These are phyloP conservation scores for Amaranthus hypochondriacus DNA, from an alignment of 148 eudicot genomes.

Conservation along the genomic window DNA sequence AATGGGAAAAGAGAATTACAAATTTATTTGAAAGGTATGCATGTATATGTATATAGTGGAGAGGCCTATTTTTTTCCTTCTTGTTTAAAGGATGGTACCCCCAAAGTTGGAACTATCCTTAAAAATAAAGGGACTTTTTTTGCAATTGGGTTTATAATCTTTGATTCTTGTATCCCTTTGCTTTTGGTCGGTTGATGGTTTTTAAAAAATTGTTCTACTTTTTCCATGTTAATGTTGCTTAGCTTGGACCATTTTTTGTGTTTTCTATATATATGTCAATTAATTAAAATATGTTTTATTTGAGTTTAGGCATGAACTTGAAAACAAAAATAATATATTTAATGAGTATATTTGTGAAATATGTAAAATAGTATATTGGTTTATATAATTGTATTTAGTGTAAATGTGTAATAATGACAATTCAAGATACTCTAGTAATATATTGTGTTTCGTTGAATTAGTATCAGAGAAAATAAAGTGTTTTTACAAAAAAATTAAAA, in stretches of 20 bases:
- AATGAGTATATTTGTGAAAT: too few species aligned
- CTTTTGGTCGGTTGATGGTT: constrained; percentile 27
- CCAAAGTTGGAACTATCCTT: constrained; percentile 35
- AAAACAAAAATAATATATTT: background rate
- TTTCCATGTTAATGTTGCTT: background rate
- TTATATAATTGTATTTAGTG: too few species aligned
- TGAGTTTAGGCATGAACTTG: background rate
- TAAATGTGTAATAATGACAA: too few species aligned
- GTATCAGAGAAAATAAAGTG: background rate
- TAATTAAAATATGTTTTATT: background rate
- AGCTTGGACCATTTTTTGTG: background rate
- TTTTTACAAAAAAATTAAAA: background rate
- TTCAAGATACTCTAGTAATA: too few species aligned
- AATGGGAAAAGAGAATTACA: background rate
- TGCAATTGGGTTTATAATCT: constrained; percentile 16
- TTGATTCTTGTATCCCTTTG: constrained; percentile 13
- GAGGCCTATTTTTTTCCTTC: background rate
- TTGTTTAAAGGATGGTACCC: constrained; percentile 34
- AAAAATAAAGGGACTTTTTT: constrained; percentile 16
- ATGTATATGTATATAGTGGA: constrained; percentile 9
- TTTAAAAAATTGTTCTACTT: background rate
- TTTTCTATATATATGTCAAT: background rate
- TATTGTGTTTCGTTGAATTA: background rate
- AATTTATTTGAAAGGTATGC: constrained; percentile 11
- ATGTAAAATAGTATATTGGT: too few species aligned